A percentile compares a stretch with the other conserved stretches of the same genome.
phyloP scores from a whole-genome alignment of 1,284 basidiomycete species.

The Kalmanozyma brasiliensis region DNA sequence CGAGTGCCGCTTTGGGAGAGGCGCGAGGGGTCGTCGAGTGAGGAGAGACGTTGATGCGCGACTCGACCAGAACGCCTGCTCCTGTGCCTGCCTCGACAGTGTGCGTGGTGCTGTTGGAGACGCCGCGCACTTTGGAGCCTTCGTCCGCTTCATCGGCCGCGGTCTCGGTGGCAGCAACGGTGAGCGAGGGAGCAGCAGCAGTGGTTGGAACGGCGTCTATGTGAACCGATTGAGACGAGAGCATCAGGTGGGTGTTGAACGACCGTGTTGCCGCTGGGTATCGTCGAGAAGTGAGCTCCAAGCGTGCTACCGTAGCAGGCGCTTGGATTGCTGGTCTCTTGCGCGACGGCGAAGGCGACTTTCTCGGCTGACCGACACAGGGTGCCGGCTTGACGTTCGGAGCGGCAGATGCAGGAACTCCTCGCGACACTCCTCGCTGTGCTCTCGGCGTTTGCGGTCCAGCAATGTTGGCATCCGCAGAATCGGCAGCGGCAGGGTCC shows the following conservation, averaged over 20 bases:
- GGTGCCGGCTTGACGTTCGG: slow-evolving; percentile 62
- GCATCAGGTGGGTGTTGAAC: slow-evolving; percentile 24
- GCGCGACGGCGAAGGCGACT: slow-evolving; percentile 59
- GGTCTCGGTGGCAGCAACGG: no score
- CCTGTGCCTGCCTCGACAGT: no score
- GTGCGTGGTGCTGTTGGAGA: no score
- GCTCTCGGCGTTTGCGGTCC: slow-evolving; percentile 30
- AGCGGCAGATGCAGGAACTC: slow-evolving; percentile 19
- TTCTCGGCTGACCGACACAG: slow-evolving; percentile 65
- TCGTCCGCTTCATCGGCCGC: slow-evolving; percentile 1
- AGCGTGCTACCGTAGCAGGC: slow-evolving; percentile 35
- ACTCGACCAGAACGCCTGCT: slow-evolving; percentile 34
- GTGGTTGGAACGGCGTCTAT: background rate
- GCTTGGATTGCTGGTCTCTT: slow-evolving; percentile 55
- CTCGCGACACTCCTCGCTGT: slow-evolving; percentile 11
- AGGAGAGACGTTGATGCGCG: slow-evolving; percentile 37
- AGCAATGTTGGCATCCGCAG: background rate
- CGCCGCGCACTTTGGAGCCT: background rate
- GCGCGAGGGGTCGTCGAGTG: slow-evolving; percentile 18
- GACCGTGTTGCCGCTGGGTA: slow-evolving; percentile 21
- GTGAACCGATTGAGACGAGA: slow-evolving; percentile 12
- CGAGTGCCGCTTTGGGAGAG: slow-evolving; percentile 30
- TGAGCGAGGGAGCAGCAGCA: no score
- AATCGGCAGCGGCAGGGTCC: background rate
- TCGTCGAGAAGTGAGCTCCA: slow-evolving; percentile 27